Conservation (phyloP, 2,329 filamentous ascomycete genomes). For the Tolypocladium nubicola region DNA sequence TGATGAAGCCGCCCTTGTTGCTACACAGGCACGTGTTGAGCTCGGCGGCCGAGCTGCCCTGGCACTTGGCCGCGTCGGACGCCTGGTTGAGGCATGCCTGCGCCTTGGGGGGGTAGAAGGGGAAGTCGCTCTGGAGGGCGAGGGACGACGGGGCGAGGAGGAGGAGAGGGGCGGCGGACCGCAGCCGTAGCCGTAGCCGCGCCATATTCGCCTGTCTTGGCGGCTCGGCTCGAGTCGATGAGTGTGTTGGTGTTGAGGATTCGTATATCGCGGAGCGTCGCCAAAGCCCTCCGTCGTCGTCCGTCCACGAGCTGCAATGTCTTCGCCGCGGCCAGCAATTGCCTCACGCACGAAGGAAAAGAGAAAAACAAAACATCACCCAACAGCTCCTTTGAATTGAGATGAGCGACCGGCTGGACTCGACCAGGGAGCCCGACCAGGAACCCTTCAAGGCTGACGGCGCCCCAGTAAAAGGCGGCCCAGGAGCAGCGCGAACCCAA, state of each 20-base stretch:
- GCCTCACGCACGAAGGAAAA: background rate
- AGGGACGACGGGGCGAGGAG: slow-evolving; percentile 10
- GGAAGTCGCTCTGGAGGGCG: slow-evolving; percentile 20
- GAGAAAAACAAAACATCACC: background rate
- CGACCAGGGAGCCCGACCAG: background rate
- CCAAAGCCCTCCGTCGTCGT: background rate
- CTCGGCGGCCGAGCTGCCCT: slow-evolving; percentile 22
- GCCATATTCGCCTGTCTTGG: slow-evolving; percentile 10
- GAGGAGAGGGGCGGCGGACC: slow-evolving; percentile 16
- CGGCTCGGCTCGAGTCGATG: background rate
- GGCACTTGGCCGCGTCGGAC: slow-evolving; percentile 28
- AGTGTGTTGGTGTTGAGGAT: background rate
- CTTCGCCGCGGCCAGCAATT: background rate
- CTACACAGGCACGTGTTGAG: slow-evolving; percentile 40
- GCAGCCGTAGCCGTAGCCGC: slow-evolving; percentile 11
- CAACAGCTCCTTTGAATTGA: background rate
- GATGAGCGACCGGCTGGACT: background rate
- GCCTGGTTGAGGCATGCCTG: slow-evolving; percentile 32
- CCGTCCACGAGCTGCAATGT: background rate
- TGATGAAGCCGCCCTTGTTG: slow-evolving; percentile 38
- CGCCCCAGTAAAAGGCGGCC: background rate
- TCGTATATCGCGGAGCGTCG: background rate
- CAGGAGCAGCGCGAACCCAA: background rate
- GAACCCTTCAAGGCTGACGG: background rate
- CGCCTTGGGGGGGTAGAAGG: slow-evolving; percentile 19